Percentiles rank a stretch among this genome's conserved stretches.
phyloP scores from a whole-genome alignment of 202 grass and related monocot species.

The Carex arenaria region DNA sequence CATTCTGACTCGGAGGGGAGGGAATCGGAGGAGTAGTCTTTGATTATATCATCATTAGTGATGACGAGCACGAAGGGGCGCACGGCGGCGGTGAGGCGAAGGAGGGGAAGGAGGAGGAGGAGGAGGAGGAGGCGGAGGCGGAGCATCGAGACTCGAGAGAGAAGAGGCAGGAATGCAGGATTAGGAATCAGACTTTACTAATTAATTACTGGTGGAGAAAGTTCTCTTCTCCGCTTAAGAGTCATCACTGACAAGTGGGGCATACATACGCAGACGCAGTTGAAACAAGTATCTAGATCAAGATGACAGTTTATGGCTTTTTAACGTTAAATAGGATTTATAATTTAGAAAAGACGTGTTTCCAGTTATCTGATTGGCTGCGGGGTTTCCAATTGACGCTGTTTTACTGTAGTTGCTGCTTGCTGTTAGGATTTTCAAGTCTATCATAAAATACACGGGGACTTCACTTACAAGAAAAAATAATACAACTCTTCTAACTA shows the following conservation, averaged over 20 bases:
- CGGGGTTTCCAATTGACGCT: too few relatives aligned
- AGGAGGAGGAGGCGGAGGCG: conserved; percentile 37
- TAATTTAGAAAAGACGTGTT: conserved; percentile 17
- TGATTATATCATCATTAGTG: conserved; percentile 65
- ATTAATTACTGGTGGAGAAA: neutral
- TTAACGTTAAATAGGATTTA: conserved; percentile 17
- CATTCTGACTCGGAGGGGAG: conserved; percentile 48
- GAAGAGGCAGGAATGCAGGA: neutral
- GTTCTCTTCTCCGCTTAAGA: too few relatives aligned
- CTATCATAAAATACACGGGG: neutral
- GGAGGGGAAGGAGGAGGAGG: conserved; percentile 7
- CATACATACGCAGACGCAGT: neutral
- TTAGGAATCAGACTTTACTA: neutral
- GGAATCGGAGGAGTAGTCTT: conserved; percentile 49
- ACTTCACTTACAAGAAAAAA: neutral
- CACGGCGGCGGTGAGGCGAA: conserved; percentile 28
- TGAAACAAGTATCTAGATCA: neutral
- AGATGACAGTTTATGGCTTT: neutral
- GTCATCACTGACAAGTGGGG: conserved; percentile 32
- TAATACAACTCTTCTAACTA: too few relatives aligned
- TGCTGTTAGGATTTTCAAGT: neutral
- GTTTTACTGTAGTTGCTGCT: too few relatives aligned
- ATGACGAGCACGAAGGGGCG: conserved; percentile 72
- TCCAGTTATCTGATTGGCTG: conserved; percentile 42
- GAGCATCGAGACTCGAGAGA: conserved; percentile 32